phyloP scores from a whole-genome alignment of 108 stramenopile species.

The Fistulifera pelliculosa region DNA sequence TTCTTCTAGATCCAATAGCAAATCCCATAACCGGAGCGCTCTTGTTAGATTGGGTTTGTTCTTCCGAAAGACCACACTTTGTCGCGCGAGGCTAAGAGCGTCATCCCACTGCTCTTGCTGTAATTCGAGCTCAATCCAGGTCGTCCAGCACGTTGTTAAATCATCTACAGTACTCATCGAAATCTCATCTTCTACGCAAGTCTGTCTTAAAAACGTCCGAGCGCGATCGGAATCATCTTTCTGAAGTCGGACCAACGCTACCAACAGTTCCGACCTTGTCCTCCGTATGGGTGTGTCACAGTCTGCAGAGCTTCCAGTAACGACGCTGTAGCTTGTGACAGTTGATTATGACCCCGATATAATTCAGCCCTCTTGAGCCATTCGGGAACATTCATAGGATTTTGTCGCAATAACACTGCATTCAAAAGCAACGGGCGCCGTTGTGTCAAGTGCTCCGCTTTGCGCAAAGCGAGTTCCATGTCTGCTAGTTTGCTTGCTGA shows the following conservation, averaged over 20 bases:
- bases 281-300: slow-evolving; percentile 42
- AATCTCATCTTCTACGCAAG: slow-evolving; percentile 48
- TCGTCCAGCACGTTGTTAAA: slow-evolving; percentile 84
- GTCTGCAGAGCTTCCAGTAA: slow-evolving; percentile 73
- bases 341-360: slow-evolving; percentile 34
- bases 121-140: slow-evolving; percentile 93
- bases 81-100: slow-evolving; percentile 73
- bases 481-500: slow-evolving; percentile 39
- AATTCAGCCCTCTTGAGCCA: slow-evolving; percentile 91
- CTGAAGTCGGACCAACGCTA: slow-evolving; percentile 72
- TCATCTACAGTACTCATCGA: slow-evolving; percentile 81
- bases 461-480: slow-evolving; percentile 86
- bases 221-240: slow-evolving; percentile 58
- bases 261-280: slow-evolving; percentile 73
- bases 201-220: slow-evolving; percentile 67
- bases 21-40: slow-evolving; percentile 82
- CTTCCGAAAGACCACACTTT: slow-evolving; percentile 24
- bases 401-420: slow-evolving; percentile 91
- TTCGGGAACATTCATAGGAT: slow-evolving; percentile 94
- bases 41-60: slow-evolving; percentile 43
- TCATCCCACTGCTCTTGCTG: slow-evolving; percentile 85
- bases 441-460: slow-evolving; percentile 90
- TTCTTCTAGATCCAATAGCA: slow-evolving; percentile 96
- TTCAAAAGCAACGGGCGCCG: slow-evolving; percentile 90
- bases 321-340: slow-evolving; percentile 44